Evolutionary conservation across 2,329 filamentous ascomycete genomes (phyloP).

Genomic region (Talaromyces rugulosus): DNA sequence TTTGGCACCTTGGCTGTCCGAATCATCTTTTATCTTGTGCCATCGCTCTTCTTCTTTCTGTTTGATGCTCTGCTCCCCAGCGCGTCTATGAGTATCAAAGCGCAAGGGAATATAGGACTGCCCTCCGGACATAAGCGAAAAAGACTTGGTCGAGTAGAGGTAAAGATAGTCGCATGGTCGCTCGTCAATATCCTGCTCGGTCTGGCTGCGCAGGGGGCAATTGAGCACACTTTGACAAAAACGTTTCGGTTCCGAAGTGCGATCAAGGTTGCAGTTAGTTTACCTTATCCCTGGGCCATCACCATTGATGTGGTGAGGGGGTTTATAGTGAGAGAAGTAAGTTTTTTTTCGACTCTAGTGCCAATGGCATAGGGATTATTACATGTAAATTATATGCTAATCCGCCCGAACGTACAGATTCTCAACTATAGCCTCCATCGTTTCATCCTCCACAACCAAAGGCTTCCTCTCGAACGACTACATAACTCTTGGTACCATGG

Average conservation of each 20-base stretch:
- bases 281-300: constrained; percentile 62
- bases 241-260: constrained; percentile 51
- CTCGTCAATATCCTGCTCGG: constrained; percentile 52
- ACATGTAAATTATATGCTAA: neutral
- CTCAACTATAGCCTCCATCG: constrained; percentile 67
- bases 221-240: constrained; percentile 54
- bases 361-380: neutral
- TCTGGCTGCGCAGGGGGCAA: constrained; percentile 49
- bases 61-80: constrained; percentile 70
- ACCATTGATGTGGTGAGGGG: constrained; percentile 51
- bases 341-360: constrained; percentile 11
- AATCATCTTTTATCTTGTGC: constrained; percentile 66
- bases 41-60: constrained; percentile 66
- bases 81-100: constrained; percentile 65
- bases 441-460: constrained; percentile 61
- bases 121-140: constrained; percentile 37
- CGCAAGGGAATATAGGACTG: constrained; percentile 53
- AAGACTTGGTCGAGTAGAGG: constrained; percentile 36
- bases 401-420: constrained; percentile 17
- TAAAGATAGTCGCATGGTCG: constrained; percentile 52
- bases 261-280: constrained; percentile 53
- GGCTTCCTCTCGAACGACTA: constrained; percentile 48
- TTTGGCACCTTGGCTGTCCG: constrained; percentile 66
- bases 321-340: constrained; percentile 55
- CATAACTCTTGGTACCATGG: constrained; percentile 57